Percentiles rank a stretch among this genome's conserved stretches.
Conservation (phyloP, 257 asterid genomes). For the Solanum tarapatanum region DNA sequence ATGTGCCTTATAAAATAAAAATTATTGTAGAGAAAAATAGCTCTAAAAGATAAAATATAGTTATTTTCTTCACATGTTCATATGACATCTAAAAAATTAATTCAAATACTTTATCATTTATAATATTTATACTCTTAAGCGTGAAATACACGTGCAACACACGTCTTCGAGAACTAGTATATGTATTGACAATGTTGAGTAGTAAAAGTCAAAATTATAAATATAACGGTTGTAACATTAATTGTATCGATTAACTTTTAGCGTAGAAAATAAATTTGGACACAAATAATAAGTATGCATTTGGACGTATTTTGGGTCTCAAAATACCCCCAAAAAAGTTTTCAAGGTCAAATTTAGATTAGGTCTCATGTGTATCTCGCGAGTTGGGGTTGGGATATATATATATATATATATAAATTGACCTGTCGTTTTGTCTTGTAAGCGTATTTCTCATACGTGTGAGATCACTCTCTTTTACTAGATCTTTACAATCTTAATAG, state of each 20-base stretch:
- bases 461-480: neutral
- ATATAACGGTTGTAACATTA: neutral
- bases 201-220: neutral
- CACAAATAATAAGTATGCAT: neutral
- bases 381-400: neutral
- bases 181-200: neutral
- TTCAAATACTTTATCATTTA: too few species aligned
- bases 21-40: too few species aligned
- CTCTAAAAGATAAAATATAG: neutral
- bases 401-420: neutral
- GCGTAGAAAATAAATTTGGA: neutral
- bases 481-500: neutral
- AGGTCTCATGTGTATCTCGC: neutral
- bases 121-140: neutral
- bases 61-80: neutral
- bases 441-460: neutral
- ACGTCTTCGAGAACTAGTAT: neutral
- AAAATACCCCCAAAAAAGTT: neutral
- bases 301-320: neutral
- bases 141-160: rapidly evolving
- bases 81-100: neutral
- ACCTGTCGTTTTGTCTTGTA: neutral
- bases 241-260: neutral
- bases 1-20: neutral
- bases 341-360: neutral